phyloP scores from a whole-genome alignment of 108 stramenopile genomes.

The Nannochloropsis salina region DNA sequence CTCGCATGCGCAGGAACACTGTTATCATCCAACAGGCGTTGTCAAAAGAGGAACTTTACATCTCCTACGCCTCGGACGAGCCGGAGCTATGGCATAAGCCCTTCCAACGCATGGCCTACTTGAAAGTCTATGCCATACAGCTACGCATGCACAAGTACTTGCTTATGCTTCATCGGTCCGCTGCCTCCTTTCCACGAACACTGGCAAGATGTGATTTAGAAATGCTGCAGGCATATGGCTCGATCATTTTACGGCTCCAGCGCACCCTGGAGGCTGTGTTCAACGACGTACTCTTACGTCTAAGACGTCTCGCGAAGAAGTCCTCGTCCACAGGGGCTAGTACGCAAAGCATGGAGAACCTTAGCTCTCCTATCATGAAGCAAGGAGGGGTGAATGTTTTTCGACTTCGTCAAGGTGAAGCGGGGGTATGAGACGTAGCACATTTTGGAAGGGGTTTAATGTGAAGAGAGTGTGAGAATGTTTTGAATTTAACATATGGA shows the following conservation, averaged over 20 bases:
- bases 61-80: background rate
- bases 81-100: conserved; percentile 19
- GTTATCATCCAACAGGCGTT: background rate
- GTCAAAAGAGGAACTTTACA: background rate
- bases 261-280: background rate
- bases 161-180: background rate
- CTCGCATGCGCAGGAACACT: background rate
- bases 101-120: background rate
- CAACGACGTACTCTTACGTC: background rate
- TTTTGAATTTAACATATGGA: too few relatives aligned
- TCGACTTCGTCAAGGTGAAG: background rate
- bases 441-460: background rate
- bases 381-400: background rate
- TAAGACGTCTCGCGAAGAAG: too few relatives aligned
- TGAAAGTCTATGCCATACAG: background rate
- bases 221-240: background rate
- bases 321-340: too few relatives aligned
- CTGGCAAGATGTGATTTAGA: background rate
- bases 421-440: background rate
- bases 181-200: background rate
- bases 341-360: too few relatives aligned
- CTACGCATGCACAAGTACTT: background rate
- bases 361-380: too few relatives aligned
- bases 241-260: background rate
- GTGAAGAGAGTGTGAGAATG: too few relatives aligned